Evolutionary conservation across 2,329 filamentous ascomycete species (phyloP).

Genomic region (Alternaria panax): DNA sequence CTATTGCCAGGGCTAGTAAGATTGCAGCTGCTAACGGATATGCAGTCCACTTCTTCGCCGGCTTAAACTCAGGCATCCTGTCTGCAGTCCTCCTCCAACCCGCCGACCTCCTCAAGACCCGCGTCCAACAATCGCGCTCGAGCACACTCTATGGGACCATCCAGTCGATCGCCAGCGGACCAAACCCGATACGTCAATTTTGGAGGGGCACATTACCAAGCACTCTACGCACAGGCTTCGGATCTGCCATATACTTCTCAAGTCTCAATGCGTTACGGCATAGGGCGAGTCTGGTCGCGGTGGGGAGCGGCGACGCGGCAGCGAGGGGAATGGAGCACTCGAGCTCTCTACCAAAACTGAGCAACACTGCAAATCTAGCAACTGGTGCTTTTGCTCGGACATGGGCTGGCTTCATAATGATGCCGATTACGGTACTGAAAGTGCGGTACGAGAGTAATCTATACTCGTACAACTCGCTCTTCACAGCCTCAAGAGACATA

Average conservation of each 20-base stretch:
- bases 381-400: conserved; percentile 86
- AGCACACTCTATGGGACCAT: conserved; percentile 73
- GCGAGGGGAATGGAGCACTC: conserved; percentile 54
- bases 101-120: conserved; percentile 94
- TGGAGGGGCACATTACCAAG: conserved; percentile 95
- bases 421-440: conserved; percentile 96
- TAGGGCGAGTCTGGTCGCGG: conserved; percentile 55
- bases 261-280: conserved; percentile 85
- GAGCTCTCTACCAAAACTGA: conserved; percentile 80
- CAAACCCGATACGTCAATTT: conserved; percentile 73
- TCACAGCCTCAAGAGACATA: conserved; percentile 77
- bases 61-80: conserved; percentile 83
- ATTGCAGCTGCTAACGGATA: background rate
- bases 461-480: conserved; percentile 82
- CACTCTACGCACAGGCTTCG: conserved; percentile 90
- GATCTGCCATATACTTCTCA: conserved; percentile 93
- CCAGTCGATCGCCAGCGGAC: conserved; percentile 71
- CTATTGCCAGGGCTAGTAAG: background rate
- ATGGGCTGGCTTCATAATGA: conserved; percentile 86
- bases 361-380: conserved; percentile 82
- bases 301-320: conserved; percentile 21
- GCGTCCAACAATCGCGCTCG: conserved; percentile 84
- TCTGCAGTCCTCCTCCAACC: conserved; percentile 93
- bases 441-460: conserved; percentile 91
- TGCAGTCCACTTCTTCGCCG: conserved; percentile 81